Conservation (phyloP, 1,284 basidiomycete species). For the Malassezia yamatoensis region DNA sequence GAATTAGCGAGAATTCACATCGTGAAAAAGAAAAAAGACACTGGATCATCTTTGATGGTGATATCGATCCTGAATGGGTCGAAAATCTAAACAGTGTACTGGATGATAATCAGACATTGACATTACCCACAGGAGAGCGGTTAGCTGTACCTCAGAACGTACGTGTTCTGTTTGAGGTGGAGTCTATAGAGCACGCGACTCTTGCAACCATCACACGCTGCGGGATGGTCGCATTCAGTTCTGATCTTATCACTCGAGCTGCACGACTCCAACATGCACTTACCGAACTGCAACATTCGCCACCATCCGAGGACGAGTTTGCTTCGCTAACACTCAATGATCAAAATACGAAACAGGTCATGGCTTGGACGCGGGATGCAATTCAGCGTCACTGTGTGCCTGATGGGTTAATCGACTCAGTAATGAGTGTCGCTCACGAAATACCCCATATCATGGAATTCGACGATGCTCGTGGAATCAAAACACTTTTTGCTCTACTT, state of each 20-base stretch:
- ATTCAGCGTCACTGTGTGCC: slow-evolving; percentile 54
- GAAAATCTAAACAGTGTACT: slow-evolving; percentile 92
- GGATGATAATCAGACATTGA: slow-evolving; percentile 96
- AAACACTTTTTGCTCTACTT: slow-evolving; percentile 89
- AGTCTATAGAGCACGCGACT: slow-evolving; percentile 92
- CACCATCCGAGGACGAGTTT: slow-evolving; percentile 81
- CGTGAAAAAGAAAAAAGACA: slow-evolving; percentile 93
- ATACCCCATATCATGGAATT: slow-evolving; percentile 98
- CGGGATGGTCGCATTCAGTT: slow-evolving; percentile 99
- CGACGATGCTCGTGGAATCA: slow-evolving; percentile 77
- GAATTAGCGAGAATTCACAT: slow-evolving; percentile 95
- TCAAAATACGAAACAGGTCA: slow-evolving; percentile 56
- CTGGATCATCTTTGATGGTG: slow-evolving; percentile 99
- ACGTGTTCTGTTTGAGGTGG: slow-evolving; percentile 98
- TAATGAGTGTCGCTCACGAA: slow-evolving; percentile 60
- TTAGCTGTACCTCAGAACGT: slow-evolving; percentile 93
- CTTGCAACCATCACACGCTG: slow-evolving; percentile 98
- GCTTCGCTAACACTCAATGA: slow-evolving; percentile 52
- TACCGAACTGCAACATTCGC: slow-evolving; percentile 61
- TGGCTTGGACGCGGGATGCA: slow-evolving; percentile 49
- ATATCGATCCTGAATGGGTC: slow-evolving; percentile 99
- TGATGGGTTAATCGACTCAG: slow-evolving; percentile 66
- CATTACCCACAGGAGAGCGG: slow-evolving; percentile 94
- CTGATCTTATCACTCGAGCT: slow-evolving; percentile 75
- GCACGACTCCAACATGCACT: slow-evolving; percentile 92